These are phyloP conservation scores for Neofusicoccum kwambonambiense DNA, from an alignment of 2,329 filamentous ascomycete genomes.

Conservation along the genomic window DNA sequence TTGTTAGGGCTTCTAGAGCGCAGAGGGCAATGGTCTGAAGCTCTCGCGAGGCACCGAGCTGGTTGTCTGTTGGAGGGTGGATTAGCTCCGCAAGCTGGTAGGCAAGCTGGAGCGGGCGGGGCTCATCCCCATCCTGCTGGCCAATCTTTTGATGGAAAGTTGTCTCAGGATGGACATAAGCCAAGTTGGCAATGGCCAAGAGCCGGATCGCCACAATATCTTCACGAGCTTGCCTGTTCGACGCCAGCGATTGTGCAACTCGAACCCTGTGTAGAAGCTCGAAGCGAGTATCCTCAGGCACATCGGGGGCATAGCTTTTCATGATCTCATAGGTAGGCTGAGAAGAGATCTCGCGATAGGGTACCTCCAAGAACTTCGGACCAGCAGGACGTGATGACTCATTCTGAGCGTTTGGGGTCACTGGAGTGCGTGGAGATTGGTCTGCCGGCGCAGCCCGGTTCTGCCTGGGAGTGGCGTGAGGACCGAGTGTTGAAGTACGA, in stretches of 20 bases:
- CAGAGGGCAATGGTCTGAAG: slow-evolving; percentile 80
- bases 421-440: slow-evolving; percentile 52
- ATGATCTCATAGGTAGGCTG: slow-evolving; percentile 45
- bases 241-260: slow-evolving; percentile 74
- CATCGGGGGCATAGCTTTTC: slow-evolving; percentile 48
- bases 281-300: slow-evolving; percentile 74
- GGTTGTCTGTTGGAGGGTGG: slow-evolving; percentile 72
- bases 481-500: slow-evolving; percentile 57
- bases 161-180: slow-evolving; percentile 80
- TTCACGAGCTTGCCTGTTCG: slow-evolving; percentile 65
- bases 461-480: slow-evolving; percentile 52
- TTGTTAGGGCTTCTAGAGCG: slow-evolving; percentile 81
- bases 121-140: slow-evolving; percentile 85
- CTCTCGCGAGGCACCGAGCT: slow-evolving; percentile 66
- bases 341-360: slow-evolving; percentile 47
- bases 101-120: slow-evolving; percentile 80
- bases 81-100: slow-evolving; percentile 92
- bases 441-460: slow-evolving; percentile 45
- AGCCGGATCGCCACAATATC: slow-evolving; percentile 77
- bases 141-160: slow-evolving; percentile 85
- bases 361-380: slow-evolving; percentile 58
- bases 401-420: slow-evolving; percentile 35
- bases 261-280: slow-evolving; percentile 83
- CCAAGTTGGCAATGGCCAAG: slow-evolving; percentile 84
- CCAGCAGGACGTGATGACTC: slow-evolving; percentile 26